phyloP scores from a whole-genome alignment of 768 basidiomycete species.

The Trametes punicea region DNA sequence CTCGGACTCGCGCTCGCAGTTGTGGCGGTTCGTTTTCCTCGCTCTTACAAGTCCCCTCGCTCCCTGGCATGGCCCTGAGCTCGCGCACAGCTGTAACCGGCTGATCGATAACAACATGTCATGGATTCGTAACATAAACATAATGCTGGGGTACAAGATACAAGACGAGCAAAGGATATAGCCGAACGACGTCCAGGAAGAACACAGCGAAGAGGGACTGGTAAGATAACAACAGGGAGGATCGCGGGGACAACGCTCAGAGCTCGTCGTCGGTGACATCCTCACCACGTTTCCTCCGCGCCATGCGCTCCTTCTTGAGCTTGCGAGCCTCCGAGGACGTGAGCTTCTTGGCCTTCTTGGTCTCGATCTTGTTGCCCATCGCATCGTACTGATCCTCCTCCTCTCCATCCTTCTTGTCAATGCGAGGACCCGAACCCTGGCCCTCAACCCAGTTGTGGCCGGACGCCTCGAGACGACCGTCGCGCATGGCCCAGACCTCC shows the following conservation, averaged over 20 bases:
- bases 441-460: constrained; percentile 99
- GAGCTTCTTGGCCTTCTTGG: constrained; percentile 83
- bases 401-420: constrained; percentile 90
- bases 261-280: constrained; percentile 63
- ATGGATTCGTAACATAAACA: constrained; percentile 21
- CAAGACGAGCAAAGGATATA: constrained; percentile 20
- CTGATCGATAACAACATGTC: constrained; percentile 11
- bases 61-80: too few species aligned
- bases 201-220: constrained; percentile 26
- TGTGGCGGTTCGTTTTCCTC: constrained; percentile 6
- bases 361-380: constrained; percentile 95
- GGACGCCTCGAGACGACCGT: constrained; percentile 93
- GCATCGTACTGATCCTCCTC: constrained; percentile 94
- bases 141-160: constrained; percentile 26
- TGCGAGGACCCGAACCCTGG: constrained; percentile 90
- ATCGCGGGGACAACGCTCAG: constrained; percentile 27
- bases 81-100: neutral
- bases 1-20: neutral
- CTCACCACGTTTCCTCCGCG: constrained; percentile 83
- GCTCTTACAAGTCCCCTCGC: constrained; percentile 4
- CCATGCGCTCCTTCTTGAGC: constrained; percentile 94
- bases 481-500: constrained; percentile 99
- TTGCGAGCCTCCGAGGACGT: constrained; percentile 83
- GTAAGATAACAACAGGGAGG: constrained; percentile 17
- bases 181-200: constrained; percentile 23